phyloP scores from a whole-genome alignment of 768 basidiomycete genomes.

The Antrodiella citrinella region DNA sequence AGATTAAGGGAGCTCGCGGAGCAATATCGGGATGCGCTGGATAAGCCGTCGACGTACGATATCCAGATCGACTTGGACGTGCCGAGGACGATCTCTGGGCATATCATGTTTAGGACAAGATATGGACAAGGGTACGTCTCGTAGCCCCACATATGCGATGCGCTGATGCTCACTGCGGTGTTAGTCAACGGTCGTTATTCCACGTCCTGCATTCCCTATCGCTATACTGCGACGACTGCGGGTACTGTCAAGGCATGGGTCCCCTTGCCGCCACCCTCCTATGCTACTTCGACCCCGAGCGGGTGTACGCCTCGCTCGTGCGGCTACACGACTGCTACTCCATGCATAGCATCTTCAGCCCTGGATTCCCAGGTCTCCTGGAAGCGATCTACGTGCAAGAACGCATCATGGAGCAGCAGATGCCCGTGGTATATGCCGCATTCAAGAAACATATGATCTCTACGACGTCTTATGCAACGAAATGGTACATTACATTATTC shows the following conservation, averaged over 20 bases:
- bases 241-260: constrained; percentile 99
- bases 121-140: constrained; percentile 85
- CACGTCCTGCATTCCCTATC: constrained; percentile 92
- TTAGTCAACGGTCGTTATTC: constrained; percentile 88
- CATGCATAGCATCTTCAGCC: constrained; percentile 83
- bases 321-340: constrained; percentile 84
- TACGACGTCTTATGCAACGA: constrained; percentile 92
- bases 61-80: constrained; percentile 98
- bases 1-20: constrained; percentile 36
- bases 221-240: constrained; percentile 74
- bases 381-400: constrained; percentile 98
- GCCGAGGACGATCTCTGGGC: constrained; percentile 90
- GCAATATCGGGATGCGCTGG: constrained; percentile 57
- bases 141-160: neutral
- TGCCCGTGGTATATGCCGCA: constrained; percentile 83
- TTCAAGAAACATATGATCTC: constrained; percentile 88
- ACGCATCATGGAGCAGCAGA: constrained; percentile 72
- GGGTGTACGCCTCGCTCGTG: constrained; percentile 76
- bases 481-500: constrained; percentile 99
- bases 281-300: constrained; percentile 89
- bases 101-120: constrained; percentile 89
- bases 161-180: neutral
- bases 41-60: constrained; percentile 82
- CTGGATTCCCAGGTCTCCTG: constrained; percentile 92
- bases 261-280: constrained; percentile 92